These are phyloP conservation scores for Fistulinella prunicolor DNA, from an alignment of 768 basidiomycete species.

Conservation along the genomic window DNA sequence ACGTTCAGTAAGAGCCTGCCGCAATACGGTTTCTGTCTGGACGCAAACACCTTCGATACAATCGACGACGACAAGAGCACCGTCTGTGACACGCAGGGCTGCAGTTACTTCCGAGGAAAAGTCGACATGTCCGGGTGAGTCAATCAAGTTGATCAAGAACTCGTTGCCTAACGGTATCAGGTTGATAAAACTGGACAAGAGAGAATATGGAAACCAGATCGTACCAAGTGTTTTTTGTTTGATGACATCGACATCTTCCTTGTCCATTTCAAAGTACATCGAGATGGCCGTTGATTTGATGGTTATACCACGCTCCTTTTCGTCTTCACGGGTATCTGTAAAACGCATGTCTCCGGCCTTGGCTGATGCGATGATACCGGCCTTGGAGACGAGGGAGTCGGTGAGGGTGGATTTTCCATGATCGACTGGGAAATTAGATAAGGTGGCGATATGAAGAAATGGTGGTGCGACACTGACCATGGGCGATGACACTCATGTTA, in stretches of 20 bases:
- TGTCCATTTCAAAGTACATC: constrained; percentile 96
- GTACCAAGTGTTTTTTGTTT: constrained; percentile 92
- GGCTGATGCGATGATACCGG: constrained; percentile 93
- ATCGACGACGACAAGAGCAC: constrained; percentile 99
- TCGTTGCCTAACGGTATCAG: constrained; percentile 60
- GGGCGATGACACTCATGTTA: constrained; percentile 93
- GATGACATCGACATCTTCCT: constrained; percentile 82
- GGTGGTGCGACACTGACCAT: constrained; percentile 53
- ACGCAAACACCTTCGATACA: constrained; percentile 99
- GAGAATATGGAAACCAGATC: constrained; percentile 18
- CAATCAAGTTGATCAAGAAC: constrained; percentile 99
- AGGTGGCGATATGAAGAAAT: constrained; percentile 15
- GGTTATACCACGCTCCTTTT: constrained; percentile 99
- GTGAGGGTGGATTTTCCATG: constrained; percentile 99
- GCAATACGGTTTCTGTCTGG: constrained; percentile 98
- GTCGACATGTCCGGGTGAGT: constrained; percentile 99
- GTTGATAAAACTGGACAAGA: not conserved
- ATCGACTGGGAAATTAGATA: constrained; percentile 64
- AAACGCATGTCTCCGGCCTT: constrained; percentile 97
- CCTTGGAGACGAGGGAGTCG: constrained; percentile 98
- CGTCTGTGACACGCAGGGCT: constrained; percentile 98
- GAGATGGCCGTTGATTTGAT: constrained; percentile 99
- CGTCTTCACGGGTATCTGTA: constrained; percentile 95
- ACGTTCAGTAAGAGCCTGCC: constrained; percentile 95
- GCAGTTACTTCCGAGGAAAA: constrained; percentile 99